Percentiles rank a stretch among this genome's conserved stretches.
Conservation (phyloP, 345 rosid genomes). For the Nasturtium officinale region DNA sequence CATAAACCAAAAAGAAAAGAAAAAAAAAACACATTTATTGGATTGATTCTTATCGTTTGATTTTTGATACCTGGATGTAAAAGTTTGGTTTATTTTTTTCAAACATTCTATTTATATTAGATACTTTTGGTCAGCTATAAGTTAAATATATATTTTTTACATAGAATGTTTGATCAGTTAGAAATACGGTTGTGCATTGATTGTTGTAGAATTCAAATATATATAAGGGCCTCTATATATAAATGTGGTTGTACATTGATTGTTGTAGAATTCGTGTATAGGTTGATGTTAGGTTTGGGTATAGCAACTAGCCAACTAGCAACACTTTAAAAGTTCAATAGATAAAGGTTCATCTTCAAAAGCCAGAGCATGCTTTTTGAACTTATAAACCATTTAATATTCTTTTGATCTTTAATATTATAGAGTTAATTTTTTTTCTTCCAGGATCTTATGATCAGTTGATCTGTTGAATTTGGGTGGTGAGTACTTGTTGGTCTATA, state of each 20-base stretch:
- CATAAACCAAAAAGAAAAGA: neutral
- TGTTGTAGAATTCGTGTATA: neutral
- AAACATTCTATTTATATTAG: constrained; percentile 11
- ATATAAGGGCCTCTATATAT: neutral
- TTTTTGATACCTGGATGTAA: constrained; percentile 23
- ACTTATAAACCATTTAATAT: no score
- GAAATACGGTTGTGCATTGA: neutral
- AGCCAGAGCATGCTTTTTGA: neutral
- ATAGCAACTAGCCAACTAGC: neutral
- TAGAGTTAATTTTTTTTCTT: no score
- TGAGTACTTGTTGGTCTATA: neutral
- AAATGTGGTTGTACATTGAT: neutral
- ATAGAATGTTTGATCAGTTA: neutral
- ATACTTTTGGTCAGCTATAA: neutral
- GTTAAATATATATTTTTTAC: neutral
- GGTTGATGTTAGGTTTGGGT: neutral
- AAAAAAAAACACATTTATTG: constrained; percentile 30
- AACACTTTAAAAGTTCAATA: neutral
- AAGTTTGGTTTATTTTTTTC: neutral
- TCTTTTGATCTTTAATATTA: neutral
- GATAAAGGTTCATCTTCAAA: neutral
- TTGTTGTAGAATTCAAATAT: neutral
- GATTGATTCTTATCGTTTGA: constrained; percentile 44
- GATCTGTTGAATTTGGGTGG: neutral
- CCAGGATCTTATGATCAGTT: no score